A percentile compares a stretch with the other conserved stretches of the same genome.
Conservation (phyloP, 768 basidiomycete genomes). For the Collybiopsis luxurians region DNA sequence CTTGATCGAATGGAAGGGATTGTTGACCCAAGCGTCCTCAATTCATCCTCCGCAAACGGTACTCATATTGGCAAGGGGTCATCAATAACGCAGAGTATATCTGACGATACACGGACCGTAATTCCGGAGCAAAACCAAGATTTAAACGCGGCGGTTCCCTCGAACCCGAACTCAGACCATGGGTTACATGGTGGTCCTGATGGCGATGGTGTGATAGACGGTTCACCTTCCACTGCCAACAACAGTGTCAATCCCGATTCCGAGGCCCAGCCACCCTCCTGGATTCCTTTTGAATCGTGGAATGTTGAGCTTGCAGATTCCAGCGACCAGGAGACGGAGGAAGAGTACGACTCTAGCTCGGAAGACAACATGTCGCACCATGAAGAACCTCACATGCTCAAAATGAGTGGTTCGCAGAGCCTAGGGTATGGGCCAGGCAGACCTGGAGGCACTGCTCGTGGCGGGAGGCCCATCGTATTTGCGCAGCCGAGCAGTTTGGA, state of each 20-base stretch:
- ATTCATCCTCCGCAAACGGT: conserved; percentile 15
- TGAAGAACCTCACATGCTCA: too few relatives aligned
- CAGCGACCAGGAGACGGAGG: conserved; percentile 42
- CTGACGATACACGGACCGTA: conserved; percentile 48
- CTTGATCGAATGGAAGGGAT: conserved; percentile 82
- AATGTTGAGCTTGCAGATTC: conserved; percentile 34
- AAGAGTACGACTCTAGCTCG: conserved; percentile 39
- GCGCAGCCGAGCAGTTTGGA: not conserved
- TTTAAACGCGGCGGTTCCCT: not conserved
- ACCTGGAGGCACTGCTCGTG: conserved; percentile 7
- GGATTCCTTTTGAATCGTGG: conserved; percentile 81
- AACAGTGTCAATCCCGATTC: not conserved
- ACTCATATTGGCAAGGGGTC: conserved; percentile 22
- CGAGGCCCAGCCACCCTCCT: conserved; percentile 25
- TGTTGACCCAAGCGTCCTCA: conserved; percentile 45
- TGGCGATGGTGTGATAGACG: conserved; percentile 3
- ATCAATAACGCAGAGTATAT: conserved; percentile 23
- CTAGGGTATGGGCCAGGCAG: not conserved
- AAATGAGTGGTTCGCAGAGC: too few relatives aligned
- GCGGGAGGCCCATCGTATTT: conserved; percentile 17
- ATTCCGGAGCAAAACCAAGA: conserved; percentile 11
- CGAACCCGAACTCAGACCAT: not conserved
- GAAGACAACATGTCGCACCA: conserved; percentile 36
- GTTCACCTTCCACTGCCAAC: not conserved
- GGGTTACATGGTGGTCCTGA: conserved; percentile 3